Base-by-base conservation (phyloP, 371 early-diverging fungal species). In the Rhizopus delemar region DNA sequence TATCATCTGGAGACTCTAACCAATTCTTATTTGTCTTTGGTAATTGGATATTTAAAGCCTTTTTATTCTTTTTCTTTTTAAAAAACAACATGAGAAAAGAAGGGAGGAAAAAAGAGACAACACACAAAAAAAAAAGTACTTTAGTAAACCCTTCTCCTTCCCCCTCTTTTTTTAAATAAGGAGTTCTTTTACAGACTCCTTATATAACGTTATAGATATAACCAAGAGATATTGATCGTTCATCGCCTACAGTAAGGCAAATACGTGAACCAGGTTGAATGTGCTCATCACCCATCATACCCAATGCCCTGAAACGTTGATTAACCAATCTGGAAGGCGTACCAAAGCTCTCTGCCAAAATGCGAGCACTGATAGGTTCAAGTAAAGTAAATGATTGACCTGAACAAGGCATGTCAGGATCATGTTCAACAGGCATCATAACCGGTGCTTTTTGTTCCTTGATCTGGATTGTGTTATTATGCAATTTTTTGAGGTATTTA, bases 341-440 rank as follows among this genome's bases (percentile, higher is more conserved):
- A n/a, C 70, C 70, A 45, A 70, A 58, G 13, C 57, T 63, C 33
- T 60, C 54, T n/a, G 61, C 60, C 15, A 70, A 33, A 3, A 46
- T 41, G 6, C 57, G 29, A 13, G 45, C 43, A 55, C 57, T 57
- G 4, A 66, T 63, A 4, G 70, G 46, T 13, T 61, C 53, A 9
- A 70, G 22, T 16, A 63, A 28, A 9, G 63, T 28, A 34, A 70
- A 67, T 9, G 57, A 41, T n/a, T 60, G 61, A 6, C 70, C 70
- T 41, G 28, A 6, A 38, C 70, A 70, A 12, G 67, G 64, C 12
- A 62, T 35, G 1, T 41, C 8, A 11, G 53, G 46, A 8, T 31
- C 33, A 3, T 41, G 12, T 7, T 12, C 31, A 8, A 63, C 45
- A 34, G 68, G 68, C 0, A 63, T 57, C 41, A 68, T 35, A 0